Evolutionary conservation across 2,329 filamentous ascomycete species (phyloP).

Genomic region (Chaetomiaceae sp.): DNA sequence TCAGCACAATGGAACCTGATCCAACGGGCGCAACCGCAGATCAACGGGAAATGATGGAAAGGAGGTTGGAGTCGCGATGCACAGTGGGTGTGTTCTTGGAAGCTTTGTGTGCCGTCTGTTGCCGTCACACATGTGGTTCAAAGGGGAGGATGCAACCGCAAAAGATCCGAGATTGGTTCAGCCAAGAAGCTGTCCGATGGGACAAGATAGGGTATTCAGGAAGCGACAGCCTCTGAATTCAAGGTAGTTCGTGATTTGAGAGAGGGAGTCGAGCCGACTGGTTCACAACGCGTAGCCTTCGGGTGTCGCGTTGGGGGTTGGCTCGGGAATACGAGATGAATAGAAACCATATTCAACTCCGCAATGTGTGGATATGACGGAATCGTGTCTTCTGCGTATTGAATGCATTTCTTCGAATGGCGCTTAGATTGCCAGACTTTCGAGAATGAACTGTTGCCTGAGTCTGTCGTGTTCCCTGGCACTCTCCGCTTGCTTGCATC

Average conservation of each 20-base stretch:
- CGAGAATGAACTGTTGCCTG: no score
- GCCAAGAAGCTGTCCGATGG: not conserved
- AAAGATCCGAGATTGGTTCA: not conserved
- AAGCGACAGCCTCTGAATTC: not conserved
- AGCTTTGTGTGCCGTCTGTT: conserved; percentile 11
- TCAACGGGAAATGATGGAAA: not conserved
- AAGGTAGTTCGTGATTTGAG: not conserved
- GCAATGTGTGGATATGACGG: not conserved
- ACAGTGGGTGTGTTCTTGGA: not conserved
- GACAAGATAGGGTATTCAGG: not conserved
- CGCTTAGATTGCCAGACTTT: no score
- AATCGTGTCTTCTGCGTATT: no score
- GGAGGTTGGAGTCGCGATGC: not conserved
- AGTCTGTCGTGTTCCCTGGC: no score
- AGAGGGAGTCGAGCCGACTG: no score
- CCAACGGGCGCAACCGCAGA: not conserved
- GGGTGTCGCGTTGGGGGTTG: no score
- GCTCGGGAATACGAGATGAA: not conserved
- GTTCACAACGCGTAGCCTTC: no score
- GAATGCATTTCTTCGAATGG: no score
- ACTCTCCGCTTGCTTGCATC: no score
- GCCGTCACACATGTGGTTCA: conserved; percentile 5
- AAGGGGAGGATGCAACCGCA: not conserved
- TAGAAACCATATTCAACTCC: not conserved
- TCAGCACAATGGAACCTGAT: not conserved